Evolutionary conservation across 2,329 filamentous ascomycete genomes (phyloP).

Genomic region (Cucurbitaria berberidis): DNA sequence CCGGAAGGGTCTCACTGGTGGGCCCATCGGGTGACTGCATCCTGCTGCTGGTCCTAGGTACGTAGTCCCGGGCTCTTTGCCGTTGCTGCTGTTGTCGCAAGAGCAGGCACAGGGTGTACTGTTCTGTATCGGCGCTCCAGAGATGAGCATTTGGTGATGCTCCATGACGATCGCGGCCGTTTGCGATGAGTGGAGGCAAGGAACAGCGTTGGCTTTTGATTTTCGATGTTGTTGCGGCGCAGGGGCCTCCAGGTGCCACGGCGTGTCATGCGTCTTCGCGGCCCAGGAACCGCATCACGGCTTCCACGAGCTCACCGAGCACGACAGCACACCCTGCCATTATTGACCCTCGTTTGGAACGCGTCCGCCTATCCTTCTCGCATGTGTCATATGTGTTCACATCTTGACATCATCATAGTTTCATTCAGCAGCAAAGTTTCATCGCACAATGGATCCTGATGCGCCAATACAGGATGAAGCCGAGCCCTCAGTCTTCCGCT

Average conservation of each 20-base stretch:
- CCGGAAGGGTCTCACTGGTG: not conserved
- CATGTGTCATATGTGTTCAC: no score
- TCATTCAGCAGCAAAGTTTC: no score
- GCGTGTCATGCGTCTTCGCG: not conserved
- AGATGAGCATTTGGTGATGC: not conserved
- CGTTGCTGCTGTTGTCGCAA: no score
- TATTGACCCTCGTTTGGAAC: not conserved
- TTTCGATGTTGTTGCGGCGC: slow-evolving; percentile 6
- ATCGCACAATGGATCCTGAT: slow-evolving; percentile 39
- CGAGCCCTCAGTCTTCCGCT: slow-evolving; percentile 69
- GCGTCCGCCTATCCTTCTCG: not conserved
- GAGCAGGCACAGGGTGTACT: no score
- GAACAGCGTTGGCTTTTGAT: not conserved
- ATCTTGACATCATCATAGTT: no score
- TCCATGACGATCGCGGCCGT: not conserved
- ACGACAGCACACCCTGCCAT: not conserved
- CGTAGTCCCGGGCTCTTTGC: not conserved
- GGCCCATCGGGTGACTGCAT: not conserved
- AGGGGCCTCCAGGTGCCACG: not conserved
- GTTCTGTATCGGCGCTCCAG: no score
- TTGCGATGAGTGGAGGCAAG: not conserved
- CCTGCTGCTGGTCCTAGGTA: not conserved
- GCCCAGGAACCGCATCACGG: not conserved
- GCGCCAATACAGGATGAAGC: slow-evolving; percentile 28
- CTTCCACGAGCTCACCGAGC: not conserved